Percentiles rank a stretch among this genome's conserved stretches.
Evolutionary conservation across 2,329 filamentous ascomycete genomes (phyloP).

Genomic region (Exserohilum rostratum): DNA sequence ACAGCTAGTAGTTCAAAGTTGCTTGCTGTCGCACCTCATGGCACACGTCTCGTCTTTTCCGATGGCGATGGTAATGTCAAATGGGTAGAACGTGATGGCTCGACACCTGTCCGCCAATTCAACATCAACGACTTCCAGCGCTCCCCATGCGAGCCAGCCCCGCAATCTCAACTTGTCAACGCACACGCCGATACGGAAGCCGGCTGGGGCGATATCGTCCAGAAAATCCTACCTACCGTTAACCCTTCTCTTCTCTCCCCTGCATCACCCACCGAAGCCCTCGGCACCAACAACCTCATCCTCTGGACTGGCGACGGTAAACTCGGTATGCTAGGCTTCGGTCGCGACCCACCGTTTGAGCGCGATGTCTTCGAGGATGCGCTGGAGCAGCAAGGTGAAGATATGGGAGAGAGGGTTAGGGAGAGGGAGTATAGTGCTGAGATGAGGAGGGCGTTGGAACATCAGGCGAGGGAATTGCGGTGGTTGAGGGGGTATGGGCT

Average conservation of each 20-base stretch:
- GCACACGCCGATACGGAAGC: background rate
- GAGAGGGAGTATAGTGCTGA: constrained; percentile 68
- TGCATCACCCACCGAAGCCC: constrained; percentile 9
- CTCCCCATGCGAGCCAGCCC: background rate
- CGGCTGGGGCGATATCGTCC: constrained; percentile 66
- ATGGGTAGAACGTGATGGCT: constrained; percentile 88
- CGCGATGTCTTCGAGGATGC: constrained; percentile 41
- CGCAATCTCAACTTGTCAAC: constrained; percentile 1
- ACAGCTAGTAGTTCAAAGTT: constrained; percentile 81
- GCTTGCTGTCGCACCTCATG: constrained; percentile 80
- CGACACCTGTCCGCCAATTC: constrained; percentile 59
- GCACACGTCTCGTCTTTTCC: constrained; percentile 79
- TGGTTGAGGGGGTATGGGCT: constrained; percentile 73
- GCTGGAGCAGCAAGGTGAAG: constrained; percentile 46
- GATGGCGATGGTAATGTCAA: constrained; percentile 84
- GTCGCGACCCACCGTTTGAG: constrained; percentile 38
- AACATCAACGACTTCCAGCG: constrained; percentile 59
- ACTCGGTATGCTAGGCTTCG: constrained; percentile 70
- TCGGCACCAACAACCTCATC: constrained; percentile 68
- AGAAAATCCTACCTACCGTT: constrained; percentile 72
- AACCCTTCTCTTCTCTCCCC: constrained; percentile 36
- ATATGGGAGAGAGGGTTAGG: constrained; percentile 53
- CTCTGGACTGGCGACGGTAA: constrained; percentile 86
- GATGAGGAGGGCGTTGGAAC: constrained; percentile 77
- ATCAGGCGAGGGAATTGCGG: constrained; percentile 78